These are phyloP conservation scores for Fonsecaea monophora DNA, from an alignment of 2,329 filamentous ascomycete species.

Conservation along the genomic window DNA sequence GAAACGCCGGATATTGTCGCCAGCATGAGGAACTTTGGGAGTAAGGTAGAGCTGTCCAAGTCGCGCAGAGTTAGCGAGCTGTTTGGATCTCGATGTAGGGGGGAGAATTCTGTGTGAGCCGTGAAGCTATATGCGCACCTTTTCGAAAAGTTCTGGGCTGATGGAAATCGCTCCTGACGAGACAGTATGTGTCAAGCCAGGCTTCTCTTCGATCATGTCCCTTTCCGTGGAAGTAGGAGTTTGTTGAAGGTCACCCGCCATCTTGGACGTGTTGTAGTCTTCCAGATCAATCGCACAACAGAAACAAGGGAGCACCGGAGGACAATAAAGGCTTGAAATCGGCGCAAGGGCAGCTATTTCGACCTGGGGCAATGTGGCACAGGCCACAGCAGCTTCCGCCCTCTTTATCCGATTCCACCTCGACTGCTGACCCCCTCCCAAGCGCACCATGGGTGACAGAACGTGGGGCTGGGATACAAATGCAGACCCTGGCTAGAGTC, in stretches of 20 bases:
- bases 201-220: constrained; percentile 32
- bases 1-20: constrained; percentile 38
- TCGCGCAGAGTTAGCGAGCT: neutral
- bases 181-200: constrained; percentile 29
- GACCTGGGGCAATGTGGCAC: constrained; percentile 1
- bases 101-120: neutral
- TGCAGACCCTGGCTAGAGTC: constrained; percentile 4
- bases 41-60: constrained; percentile 37
- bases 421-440: neutral
- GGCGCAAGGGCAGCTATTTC: constrained; percentile 12
- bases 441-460: constrained; percentile 7
- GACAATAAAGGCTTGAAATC: neutral
- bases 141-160: constrained; percentile 38
- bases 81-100: neutral
- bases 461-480: constrained; percentile 21
- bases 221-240: constrained; percentile 26
- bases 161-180: constrained; percentile 37
- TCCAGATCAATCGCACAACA: neutral
- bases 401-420: constrained; percentile 10
- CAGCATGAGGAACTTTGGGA: constrained; percentile 36
- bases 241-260: constrained; percentile 24
- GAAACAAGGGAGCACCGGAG: neutral
- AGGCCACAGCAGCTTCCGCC: constrained; percentile 7
- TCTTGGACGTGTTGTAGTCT: constrained; percentile 16
- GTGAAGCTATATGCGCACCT: constrained; percentile 22